Conservation (phyloP, 441 rosid genomes). For the Cnidoscolus chayamansa region DNA sequence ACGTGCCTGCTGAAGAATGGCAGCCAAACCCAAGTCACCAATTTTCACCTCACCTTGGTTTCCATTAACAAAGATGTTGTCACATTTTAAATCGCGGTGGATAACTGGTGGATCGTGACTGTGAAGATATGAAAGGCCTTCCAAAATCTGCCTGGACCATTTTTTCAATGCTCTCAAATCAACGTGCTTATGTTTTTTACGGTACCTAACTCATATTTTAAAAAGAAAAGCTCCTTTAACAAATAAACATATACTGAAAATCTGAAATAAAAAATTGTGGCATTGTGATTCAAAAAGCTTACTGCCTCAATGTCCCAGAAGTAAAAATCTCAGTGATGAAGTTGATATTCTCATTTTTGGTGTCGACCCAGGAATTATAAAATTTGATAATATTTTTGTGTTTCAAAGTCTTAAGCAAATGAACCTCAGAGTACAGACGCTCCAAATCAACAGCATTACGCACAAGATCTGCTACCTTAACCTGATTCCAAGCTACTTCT, state of each 20-base stretch:
- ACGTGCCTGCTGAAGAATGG: conserved; percentile 69
- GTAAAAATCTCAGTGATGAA: conserved; percentile 80
- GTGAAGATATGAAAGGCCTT: conserved; percentile 65
- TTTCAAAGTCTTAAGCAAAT: conserved; percentile 63
- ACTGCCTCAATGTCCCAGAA: conserved; percentile 72
- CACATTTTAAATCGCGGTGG: conserved; percentile 80
- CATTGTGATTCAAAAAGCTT: conserved; percentile 24
- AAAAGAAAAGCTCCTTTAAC: neutral
- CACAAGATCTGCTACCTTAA: conserved; percentile 57
- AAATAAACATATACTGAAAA: neutral
- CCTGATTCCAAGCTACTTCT: conserved; percentile 85
- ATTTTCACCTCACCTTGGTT: conserved; percentile 81
- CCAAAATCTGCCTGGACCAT: conserved; percentile 75
- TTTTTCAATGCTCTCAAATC: conserved; percentile 75
- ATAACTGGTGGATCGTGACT: conserved; percentile 65
- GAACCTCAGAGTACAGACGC: conserved; percentile 68
- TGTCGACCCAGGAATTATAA: conserved; percentile 71
- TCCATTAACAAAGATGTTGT: conserved; percentile 78
- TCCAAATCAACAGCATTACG: conserved; percentile 59
- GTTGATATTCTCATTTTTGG: conserved; percentile 56
- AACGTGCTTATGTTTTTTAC: conserved; percentile 70
- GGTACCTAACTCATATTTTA: conserved; percentile 37
- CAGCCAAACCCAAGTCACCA: conserved; percentile 84
- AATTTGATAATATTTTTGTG: conserved; percentile 69
- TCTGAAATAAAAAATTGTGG: neutral